Percentiles rank a stretch among this genome's conserved stretches.
phyloP scores from a whole-genome alignment of 257 asterid species.

The Nicotiana noctiflora region DNA sequence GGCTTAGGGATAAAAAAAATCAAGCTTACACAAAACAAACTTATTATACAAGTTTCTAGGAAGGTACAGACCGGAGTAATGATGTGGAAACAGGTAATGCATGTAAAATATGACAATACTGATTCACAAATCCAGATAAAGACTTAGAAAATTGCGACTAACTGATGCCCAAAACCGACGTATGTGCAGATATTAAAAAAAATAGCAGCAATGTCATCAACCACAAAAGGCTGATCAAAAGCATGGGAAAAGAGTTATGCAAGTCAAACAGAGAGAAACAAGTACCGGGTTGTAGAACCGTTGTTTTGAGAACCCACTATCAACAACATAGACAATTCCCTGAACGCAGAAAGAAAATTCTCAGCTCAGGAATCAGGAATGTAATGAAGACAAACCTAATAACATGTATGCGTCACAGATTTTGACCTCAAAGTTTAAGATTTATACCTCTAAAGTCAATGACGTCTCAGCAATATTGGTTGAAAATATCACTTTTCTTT shows the following conservation, averaged over 20 bases:
- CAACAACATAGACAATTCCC: constrained; percentile 94
- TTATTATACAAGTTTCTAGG: neutral
- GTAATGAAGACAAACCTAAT: neutral
- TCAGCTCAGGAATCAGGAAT: neutral
- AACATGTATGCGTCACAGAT: neutral
- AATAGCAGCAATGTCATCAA: neutral
- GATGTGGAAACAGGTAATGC: neutral
- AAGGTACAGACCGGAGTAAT: neutral
- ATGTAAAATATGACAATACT: neutral
- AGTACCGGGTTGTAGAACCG: constrained; percentile 85
- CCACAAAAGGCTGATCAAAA: neutral
- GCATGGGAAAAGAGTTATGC: neutral
- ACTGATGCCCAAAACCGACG: neutral
- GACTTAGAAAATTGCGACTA: neutral
- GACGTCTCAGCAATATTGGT: constrained; percentile 99
- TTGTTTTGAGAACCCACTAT: constrained; percentile 93
- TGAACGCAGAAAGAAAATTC: constrained; percentile 22
- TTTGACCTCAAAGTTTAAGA: neutral
- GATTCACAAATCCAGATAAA: neutral
- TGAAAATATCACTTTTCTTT: constrained; percentile 87
- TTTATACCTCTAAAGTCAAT: constrained; percentile 79
- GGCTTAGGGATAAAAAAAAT: neutral
- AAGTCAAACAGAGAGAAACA: neutral
- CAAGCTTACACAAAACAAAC: neutral
- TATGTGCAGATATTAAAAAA: neutral